Base-by-base conservation (phyloP, 2,329 filamentous ascomycete genomes). In the Magnaporthiopsis poae region DNA sequence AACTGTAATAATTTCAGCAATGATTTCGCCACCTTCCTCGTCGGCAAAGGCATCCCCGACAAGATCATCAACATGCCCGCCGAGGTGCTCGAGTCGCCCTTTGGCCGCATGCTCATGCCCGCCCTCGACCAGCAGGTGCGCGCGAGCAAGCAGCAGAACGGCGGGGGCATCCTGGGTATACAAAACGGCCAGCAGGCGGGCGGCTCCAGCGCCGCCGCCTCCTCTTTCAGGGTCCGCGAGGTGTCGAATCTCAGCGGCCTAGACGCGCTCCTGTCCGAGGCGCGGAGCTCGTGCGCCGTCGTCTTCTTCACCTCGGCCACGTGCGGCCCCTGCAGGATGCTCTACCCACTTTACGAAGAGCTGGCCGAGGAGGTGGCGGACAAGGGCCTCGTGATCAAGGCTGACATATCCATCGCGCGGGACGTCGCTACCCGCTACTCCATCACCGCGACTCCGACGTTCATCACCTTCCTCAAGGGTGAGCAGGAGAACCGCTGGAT, bases 1-100 rank as follows among this genome's bases (percentile, higher is more conserved):
- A 99, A 99, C 75, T 98, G 94, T 80, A 99, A 98, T 79, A 97
- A 97, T 77, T 99, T 98, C 77, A 91, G 90, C 3, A 94, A 98
- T 73, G 92, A 96, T 68, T 88, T 98, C 70, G 82, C 91, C 69
- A 95, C 91, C 76, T 98, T 98, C 69, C 81, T 98, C 0, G 81
- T 97, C 0, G 94, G 95, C 29, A 90, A 88, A 71, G 90, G 91
- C 2, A 98, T 98, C 68, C 95, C 95, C 0, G 84, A 88, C 0
- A 88, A 96, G 72, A 98, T 99, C 70, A 85, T 86, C 36, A 91
- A 89, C 70, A 88, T 98, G 74, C 94, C 94, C 0, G 84, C 92
- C 72, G 90, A 88, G 0, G 93, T 98, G 11, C 82, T 98, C 15
- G 87, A 90, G 67, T 95, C 92, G 0, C 92, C 92, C 0, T 90